Evolutionary conservation across 306 rosid genomes (phyloP), one percentile per base, ranked within the genome.

Genomic region (Rosa multiflora): DNA sequence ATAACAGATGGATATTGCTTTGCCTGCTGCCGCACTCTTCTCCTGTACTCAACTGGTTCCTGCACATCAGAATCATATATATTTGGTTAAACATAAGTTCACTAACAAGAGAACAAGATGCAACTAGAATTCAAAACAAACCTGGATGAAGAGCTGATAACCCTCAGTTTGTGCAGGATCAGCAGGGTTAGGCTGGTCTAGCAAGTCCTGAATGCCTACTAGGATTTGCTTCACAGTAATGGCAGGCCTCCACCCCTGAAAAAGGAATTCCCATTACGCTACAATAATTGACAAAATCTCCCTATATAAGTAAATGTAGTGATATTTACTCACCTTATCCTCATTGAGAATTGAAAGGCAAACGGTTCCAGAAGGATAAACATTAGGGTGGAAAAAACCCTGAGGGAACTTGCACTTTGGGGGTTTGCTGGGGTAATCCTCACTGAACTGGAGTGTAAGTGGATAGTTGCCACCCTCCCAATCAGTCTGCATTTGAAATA

Each of bases 121-220:
- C 47, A 20, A 6, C 47, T 48, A 32, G 13, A 46, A 11, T 62
- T 53, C 49, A 20, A 20, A 20, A 72, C 67, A 49, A 72, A 93
- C 98, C 94, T 89, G 97, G 85, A 93, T 93, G 78, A 91, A 93
- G 81, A 89, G 89, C 85, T 93, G 98, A 87, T 93, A 91, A 13
- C 98, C 98, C 53, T 93, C 97, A 37, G 98, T 88, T 82, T 93
- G 98, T 40, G 98, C 98, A 74, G 98, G 98, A 79, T 91, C 97
- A 81, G 94, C 88, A 76, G 97, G 92, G 83, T 93, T 93, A 62
- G 98, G 98, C 84, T 86, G 97, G 79, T 88, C 98, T 62, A 93
- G 94, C 78, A 93, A 78, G 64, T 93, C 98, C 80, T 93, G 98
- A 83, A 93, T 91, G 58, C 98, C 98, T 53, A 93, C 86, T 47